Evolutionary conservation across 2,329 filamentous ascomycete genomes (phyloP).

Genomic region (Monosporascus sp.): DNA sequence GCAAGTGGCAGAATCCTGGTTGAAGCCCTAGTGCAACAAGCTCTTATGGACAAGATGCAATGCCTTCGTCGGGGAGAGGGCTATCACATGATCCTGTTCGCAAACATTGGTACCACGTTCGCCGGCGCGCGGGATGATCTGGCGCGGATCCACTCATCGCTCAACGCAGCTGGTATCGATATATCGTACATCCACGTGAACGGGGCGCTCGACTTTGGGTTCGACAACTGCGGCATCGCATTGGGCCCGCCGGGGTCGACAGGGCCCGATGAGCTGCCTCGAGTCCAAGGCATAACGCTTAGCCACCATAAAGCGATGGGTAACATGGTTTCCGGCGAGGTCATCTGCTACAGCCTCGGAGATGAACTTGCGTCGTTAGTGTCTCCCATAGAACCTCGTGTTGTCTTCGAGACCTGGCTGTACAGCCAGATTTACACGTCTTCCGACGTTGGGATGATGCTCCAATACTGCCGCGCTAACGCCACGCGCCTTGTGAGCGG

Average conservation of each 20-base stretch:
- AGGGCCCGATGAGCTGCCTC: not conserved
- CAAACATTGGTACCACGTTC: constrained; percentile 7
- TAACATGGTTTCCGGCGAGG: constrained; percentile 7
- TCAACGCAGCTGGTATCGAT: not conserved
- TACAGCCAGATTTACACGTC: constrained; percentile 2
- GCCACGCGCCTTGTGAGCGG: constrained; percentile 1
- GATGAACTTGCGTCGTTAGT: not conserved
- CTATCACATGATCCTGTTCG: constrained; percentile 5
- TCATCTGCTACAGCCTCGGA: constrained; percentile 5
- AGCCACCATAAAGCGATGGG: constrained; percentile 12
- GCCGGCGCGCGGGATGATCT: constrained; percentile 5
- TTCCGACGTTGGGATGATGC: not conserved
- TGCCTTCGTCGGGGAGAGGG: not conserved
- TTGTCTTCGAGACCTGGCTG: constrained; percentile 10
- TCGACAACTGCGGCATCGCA: constrained; percentile 2
- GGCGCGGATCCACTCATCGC: not conserved
- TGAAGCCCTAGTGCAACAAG: constrained; percentile 2
- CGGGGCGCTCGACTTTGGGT: constrained; percentile 6
- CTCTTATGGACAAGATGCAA: not conserved
- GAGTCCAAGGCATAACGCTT: constrained; percentile 7
- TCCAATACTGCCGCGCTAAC: constrained; percentile 3
- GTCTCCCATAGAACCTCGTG: constrained; percentile 1
- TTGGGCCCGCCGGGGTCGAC: constrained; percentile 1
- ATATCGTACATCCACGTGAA: constrained; percentile 8
- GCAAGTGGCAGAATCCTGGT: constrained; percentile 2